These are phyloP conservation scores for Metschnikowia continentalis DNA, from an alignment of 805 yeast species.

Conservation along the genomic window DNA sequence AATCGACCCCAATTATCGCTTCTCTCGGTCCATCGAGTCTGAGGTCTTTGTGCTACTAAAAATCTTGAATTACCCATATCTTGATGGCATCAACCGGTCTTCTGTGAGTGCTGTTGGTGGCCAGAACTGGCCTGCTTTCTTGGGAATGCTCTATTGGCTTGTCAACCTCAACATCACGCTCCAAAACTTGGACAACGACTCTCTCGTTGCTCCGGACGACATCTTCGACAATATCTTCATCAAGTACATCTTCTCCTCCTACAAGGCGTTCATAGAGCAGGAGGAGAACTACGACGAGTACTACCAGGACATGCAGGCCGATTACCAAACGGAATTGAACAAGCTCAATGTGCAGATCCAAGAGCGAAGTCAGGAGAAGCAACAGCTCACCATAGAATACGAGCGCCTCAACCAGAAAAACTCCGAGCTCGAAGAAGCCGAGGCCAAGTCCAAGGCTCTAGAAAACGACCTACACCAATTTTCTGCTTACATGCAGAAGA, in stretches of 20 bases:
- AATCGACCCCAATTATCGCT: slow-evolving; percentile 75
- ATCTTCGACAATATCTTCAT: slow-evolving; percentile 50
- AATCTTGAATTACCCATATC: slow-evolving; percentile 69
- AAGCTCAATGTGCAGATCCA: slow-evolving; percentile 47
- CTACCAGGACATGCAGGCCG: slow-evolving; percentile 51
- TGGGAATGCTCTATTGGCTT: slow-evolving; percentile 83
- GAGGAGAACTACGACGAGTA: slow-evolving; percentile 58
- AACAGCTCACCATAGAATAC: slow-evolving; percentile 34
- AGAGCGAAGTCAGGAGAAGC: slow-evolving; percentile 38
- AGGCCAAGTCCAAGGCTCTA: slow-evolving; percentile 52
- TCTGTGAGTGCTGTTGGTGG: slow-evolving; percentile 92
- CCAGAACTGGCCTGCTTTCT: slow-evolving; percentile 75
- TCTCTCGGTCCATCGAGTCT: slow-evolving; percentile 63
- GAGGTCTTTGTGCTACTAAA: slow-evolving; percentile 70
- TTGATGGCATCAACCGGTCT: slow-evolving; percentile 75
- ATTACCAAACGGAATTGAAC: slow-evolving; percentile 49
- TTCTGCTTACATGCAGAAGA: slow-evolving; percentile 63
- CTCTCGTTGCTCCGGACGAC: slow-evolving; percentile 36
- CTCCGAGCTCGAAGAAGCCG: slow-evolving; percentile 46
- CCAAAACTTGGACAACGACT: slow-evolving; percentile 25
- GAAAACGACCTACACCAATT: slow-evolving; percentile 69
- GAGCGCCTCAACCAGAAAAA: slow-evolving; percentile 42
- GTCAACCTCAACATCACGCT: slow-evolving; percentile 48
- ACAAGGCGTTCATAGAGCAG: slow-evolving; percentile 59
- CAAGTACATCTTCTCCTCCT: slow-evolving; percentile 61